These are phyloP conservation scores for Hordeum pubiflorum DNA, from an alignment of 202 grass and related monocot genomes.

Conservation along the genomic window DNA sequence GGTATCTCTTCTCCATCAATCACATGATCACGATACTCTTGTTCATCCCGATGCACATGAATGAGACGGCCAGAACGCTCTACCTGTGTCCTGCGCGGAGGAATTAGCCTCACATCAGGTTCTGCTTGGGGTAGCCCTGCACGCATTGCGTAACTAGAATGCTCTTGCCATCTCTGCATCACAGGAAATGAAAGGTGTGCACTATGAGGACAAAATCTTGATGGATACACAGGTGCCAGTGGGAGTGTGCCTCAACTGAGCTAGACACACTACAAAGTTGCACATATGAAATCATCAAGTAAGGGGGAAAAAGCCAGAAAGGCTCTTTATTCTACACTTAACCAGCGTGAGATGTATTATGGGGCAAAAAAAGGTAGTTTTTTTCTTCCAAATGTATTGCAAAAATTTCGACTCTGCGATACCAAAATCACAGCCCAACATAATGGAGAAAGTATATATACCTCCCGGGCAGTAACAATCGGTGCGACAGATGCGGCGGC, in stretches of 20 bases:
- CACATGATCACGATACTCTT: neutral
- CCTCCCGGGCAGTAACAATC: conserved; percentile 10
- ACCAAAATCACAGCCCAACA: neutral
- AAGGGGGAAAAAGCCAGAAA: neutral
- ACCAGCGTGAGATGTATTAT: neutral
- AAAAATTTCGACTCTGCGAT: neutral
- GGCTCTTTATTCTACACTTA: neutral
- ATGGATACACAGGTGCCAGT: neutral
- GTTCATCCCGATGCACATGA: neutral
- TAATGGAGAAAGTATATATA: neutral
- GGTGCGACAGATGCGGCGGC: neutral
- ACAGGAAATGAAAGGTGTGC: conserved; percentile 11
- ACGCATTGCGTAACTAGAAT: neutral
- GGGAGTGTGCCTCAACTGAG: neutral
- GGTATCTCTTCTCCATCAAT: neutral
- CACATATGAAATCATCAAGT: neutral
- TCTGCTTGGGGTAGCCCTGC: neutral
- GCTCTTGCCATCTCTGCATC: neutral
- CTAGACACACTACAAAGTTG: neutral
- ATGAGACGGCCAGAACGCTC: neutral
- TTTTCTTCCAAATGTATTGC: neutral
- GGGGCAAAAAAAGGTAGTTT: neutral
- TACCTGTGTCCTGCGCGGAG: neutral
- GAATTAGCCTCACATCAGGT: neutral
- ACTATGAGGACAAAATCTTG: neutral